Evolutionary conservation across 129 eudicot species (phyloP).

Genomic region (Flaveria linearis): DNA sequence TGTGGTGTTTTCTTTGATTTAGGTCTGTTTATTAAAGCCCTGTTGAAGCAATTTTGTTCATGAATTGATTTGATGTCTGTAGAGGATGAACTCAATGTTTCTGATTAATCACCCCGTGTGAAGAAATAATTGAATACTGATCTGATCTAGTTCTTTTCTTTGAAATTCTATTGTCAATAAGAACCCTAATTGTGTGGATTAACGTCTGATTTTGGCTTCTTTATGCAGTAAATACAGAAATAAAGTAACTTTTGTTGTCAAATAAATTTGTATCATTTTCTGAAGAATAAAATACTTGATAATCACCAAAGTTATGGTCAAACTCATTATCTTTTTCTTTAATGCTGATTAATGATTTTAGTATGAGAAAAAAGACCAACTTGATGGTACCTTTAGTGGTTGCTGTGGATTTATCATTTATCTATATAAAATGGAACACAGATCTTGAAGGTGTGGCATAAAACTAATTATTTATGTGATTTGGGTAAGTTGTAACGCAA

Average conservation of each 20-base stretch:
- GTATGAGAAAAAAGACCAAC: background rate
- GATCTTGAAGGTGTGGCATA: slow-evolving; percentile 10
- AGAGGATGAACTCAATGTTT: slow-evolving; percentile 18
- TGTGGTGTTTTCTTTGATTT: slow-evolving; percentile 16
- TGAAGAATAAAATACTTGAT: slow-evolving; percentile 1
- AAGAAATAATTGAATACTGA: slow-evolving; percentile 18
- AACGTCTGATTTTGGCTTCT: slow-evolving; percentile 1
- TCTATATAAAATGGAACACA: background rate
- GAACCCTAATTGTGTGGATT: background rate
- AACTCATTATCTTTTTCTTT: background rate
- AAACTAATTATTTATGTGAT: slow-evolving; percentile 20
- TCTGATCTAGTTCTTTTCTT: background rate
- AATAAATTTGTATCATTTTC: background rate
- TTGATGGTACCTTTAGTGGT: background rate
- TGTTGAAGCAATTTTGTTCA: background rate
- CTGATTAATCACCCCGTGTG: slow-evolving; percentile 10
- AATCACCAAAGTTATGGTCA: slow-evolving; percentile 1
- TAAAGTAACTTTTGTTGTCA: slow-evolving; percentile 20
- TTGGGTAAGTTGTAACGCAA: slow-evolving; percentile 9
- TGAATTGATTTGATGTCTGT: background rate
- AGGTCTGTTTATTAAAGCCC: slow-evolving; percentile 2
- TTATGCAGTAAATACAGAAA: slow-evolving; percentile 5
- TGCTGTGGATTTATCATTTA: slow-evolving; percentile 5
- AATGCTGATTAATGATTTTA: background rate
- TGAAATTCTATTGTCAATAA: background rate